Percentiles rank a stretch among this genome's conserved stretches.
Conservation (phyloP, 2,329 filamentous ascomycete species). For the Stagonosporopsis cucurbitacearum region DNA sequence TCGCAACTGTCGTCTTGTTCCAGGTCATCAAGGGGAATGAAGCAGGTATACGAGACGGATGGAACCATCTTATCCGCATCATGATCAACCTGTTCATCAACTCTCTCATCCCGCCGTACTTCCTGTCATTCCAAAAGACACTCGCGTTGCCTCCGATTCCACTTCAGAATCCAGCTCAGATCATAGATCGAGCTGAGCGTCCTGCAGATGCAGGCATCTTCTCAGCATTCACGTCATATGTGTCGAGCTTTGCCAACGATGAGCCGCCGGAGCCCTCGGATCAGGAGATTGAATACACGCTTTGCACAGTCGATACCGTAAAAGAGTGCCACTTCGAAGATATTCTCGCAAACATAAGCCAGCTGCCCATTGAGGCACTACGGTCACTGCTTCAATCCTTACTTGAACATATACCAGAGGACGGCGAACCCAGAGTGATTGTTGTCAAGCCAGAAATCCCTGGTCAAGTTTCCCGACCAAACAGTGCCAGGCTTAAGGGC, state of each 20-base stretch:
- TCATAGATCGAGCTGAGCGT: slow-evolving; percentile 86
- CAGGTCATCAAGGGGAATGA: slow-evolving; percentile 88
- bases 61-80: slow-evolving; percentile 85
- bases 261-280: slow-evolving; percentile 97
- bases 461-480: slow-evolving; percentile 64
- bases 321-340: slow-evolving; percentile 85
- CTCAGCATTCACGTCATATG: slow-evolving; percentile 93
- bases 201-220: slow-evolving; percentile 83
- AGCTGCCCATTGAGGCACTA: slow-evolving; percentile 66
- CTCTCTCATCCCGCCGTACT: slow-evolving; percentile 85
- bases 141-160: slow-evolving; percentile 82
- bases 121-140: slow-evolving; percentile 67
- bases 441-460: slow-evolving; percentile 87
- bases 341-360: slow-evolving; percentile 81
- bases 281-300: slow-evolving; percentile 93
- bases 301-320: slow-evolving; percentile 93
- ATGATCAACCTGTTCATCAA: slow-evolving; percentile 97
- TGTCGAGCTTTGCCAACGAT: slow-evolving; percentile 98
- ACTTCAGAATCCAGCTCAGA: slow-evolving; percentile 86
- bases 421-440: slow-evolving; percentile 80
- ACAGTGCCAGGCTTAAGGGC: slow-evolving; percentile 63
- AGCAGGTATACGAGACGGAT: slow-evolving; percentile 74
- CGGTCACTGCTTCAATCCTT: slow-evolving; percentile 73
- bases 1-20: slow-evolving; percentile 95
- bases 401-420: slow-evolving; percentile 84